Conservation (phyloP, 257 asterid species). For the Catharanthus roseus region DNA sequence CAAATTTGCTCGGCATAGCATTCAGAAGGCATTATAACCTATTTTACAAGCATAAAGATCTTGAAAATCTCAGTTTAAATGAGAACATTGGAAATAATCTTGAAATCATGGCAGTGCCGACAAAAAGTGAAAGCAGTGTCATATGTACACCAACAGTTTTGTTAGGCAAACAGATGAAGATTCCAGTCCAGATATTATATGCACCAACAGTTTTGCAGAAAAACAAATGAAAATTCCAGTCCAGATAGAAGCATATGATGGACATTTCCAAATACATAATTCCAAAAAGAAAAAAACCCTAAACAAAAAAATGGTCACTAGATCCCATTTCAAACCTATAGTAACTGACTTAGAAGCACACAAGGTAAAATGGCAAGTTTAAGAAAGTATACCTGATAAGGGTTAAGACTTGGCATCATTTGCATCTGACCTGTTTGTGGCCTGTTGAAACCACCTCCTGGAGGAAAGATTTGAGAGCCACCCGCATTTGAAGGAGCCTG, state of each 20-base stretch:
- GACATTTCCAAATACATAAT: too few relatives aligned
- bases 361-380: not conserved
- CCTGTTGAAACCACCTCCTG: slow-evolving; percentile 76
- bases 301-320: not conserved
- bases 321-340: not conserved
- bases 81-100: too few relatives aligned
- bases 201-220: not conserved
- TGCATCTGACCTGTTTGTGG: slow-evolving; percentile 79
- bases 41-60: too few relatives aligned
- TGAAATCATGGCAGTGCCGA: not conserved
- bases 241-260: not conserved
- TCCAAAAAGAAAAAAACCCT: not conserved
- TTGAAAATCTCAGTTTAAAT: too few relatives aligned
- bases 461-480: slow-evolving; percentile 78
- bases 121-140: not conserved
- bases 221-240: not conserved
- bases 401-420: slow-evolving; percentile 87
- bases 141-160: too few relatives aligned
- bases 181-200: not conserved
- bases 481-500: slow-evolving; percentile 44
- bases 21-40: too few relatives aligned
- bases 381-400: slow-evolving; percentile 57
- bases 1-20: too few relatives aligned
- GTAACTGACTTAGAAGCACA: not conserved
- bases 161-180: too few relatives aligned